Evolutionary conservation across 805 yeast species (phyloP).

Genomic region (Ogataea henricii): DNA sequence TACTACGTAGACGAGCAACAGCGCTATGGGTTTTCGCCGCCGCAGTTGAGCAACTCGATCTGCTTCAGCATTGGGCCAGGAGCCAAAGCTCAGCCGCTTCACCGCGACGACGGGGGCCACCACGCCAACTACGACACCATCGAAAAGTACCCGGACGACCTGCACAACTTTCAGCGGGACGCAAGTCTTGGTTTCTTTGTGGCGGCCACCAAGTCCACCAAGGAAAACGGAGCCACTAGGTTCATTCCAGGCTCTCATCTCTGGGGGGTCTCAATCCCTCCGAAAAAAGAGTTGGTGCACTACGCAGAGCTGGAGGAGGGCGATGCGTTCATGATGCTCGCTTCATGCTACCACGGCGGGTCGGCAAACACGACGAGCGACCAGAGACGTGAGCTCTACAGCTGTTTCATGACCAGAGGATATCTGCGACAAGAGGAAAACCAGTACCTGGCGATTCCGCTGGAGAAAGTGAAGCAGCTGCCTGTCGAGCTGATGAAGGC

Average conservation of each 20-base stretch:
- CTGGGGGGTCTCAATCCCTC: constrained; percentile 30
- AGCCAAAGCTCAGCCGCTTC: constrained; percentile 30
- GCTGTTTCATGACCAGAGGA: constrained; percentile 28
- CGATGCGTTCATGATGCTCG: constrained; percentile 30
- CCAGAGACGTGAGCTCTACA: constrained; percentile 24
- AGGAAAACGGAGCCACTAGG: constrained; percentile 36
- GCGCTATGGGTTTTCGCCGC: constrained; percentile 21
- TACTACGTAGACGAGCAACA: constrained; percentile 17
- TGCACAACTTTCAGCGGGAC: constrained; percentile 21
- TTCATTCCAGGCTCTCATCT: constrained; percentile 35
- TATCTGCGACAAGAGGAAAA: constrained; percentile 31
- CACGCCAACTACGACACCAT: constrained; percentile 28
- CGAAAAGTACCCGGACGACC: constrained; percentile 18
- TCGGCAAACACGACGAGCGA: constrained; percentile 28
- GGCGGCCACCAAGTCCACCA: constrained; percentile 31
- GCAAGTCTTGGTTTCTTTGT: constrained; percentile 28
- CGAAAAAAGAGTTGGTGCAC: constrained; percentile 18
- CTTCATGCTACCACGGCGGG: constrained; percentile 30
- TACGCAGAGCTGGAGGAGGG: constrained; percentile 32
- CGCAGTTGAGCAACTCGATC: constrained; percentile 29
- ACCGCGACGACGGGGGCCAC: constrained; percentile 34
- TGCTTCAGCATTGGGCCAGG: constrained; percentile 33
- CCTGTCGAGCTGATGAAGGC: constrained; percentile 13
- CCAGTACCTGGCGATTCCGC: constrained; percentile 22
- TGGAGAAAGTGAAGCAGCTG: constrained; percentile 18